Conservation (phyloP, 768 basidiomycete species). For the Cubamyces lactineus region DNA sequence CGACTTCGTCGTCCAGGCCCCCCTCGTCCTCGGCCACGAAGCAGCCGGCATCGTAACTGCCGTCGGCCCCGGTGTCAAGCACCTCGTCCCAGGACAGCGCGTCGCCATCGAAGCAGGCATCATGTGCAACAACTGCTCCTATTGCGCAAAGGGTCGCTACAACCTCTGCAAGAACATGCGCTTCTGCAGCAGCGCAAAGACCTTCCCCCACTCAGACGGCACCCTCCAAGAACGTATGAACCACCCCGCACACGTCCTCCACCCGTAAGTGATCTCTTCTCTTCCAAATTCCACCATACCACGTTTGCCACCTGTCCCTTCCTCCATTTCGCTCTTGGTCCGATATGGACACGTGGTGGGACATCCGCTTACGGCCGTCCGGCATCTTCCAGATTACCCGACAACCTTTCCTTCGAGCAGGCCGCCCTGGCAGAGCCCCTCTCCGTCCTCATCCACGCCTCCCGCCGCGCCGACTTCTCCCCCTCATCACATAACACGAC, state of each 20-base stretch:
- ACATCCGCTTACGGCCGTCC: conserved; percentile 16
- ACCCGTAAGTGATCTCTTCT: conserved; percentile 64
- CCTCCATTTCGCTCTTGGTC: background rate
- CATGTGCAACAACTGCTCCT: conserved; percentile 76
- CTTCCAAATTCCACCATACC: conserved; percentile 1
- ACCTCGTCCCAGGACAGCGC: conserved; percentile 74
- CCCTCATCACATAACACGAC: conserved; percentile 44
- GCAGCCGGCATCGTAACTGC: conserved; percentile 85
- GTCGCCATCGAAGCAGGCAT: conserved; percentile 95
- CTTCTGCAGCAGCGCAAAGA: conserved; percentile 89
- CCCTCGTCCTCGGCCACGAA: conserved; percentile 94
- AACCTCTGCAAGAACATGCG: conserved; percentile 92
- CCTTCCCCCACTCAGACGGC: conserved; percentile 91
- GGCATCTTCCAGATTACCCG: conserved; percentile 61
- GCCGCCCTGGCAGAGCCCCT: conserved; percentile 94
- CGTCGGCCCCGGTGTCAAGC: conserved; percentile 70
- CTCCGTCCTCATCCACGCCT: conserved; percentile 78
- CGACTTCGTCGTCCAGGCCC: conserved; percentile 83
- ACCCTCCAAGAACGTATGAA: conserved; percentile 88
- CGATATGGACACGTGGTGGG: conserved; percentile 15
- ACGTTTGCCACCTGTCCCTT: conserved; percentile 15
- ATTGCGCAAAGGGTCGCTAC: conserved; percentile 78
- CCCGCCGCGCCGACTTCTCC: conserved; percentile 46
- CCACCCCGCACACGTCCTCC: conserved; percentile 83
- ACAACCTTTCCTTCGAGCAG: conserved; percentile 72